Base-by-base conservation (phyloP, 2,329 filamentous ascomycete genomes). In the Fusarium sp. region DNA sequence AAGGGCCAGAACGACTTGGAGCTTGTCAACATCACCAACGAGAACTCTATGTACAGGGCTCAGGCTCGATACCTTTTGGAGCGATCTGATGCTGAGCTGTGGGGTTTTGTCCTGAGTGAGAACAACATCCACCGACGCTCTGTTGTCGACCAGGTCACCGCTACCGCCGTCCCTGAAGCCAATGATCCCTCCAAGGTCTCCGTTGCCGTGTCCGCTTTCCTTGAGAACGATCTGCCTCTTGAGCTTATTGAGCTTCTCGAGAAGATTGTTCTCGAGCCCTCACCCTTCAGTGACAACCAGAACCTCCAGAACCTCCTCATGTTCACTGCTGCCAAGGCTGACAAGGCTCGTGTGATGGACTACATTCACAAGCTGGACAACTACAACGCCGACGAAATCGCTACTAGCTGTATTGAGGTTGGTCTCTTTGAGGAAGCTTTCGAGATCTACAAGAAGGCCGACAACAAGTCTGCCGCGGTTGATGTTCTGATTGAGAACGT, bases 251-350 rank as follows among this genome's bases (percentile, higher is more conserved):
- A 99, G 81, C 89, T 99, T 40, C 88, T 99, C 20, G 97, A 99
- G 86, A 99, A 98, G 90, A 99, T 99, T 73, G 95, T 99, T 32
- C 86, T 99, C n/a, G 96, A 99, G 85, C 97, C 96, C n/a, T 97
- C 95, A 7, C 93, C 93, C 8, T 99, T 99, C 86, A 98, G 94
- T 76, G 97, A 99, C 83, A 99, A 99, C 82, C 89, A 94, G 77
- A 98, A 93, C 80, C 86, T 99, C 62, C 97, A 99, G 83, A 99
- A 99, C 81, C 84, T 99, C 65, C 89, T 99, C 67, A 93, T 99
- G 86, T 91, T 98, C 77, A 99, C 96, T 27, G 96, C 97, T 46
- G 94, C 94, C 75, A 98, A 98, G 85, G 95, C 96, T 15, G 97
- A 99, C 81, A 97, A 98, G 85, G 89, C 91, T 54, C 92, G 94